phyloP scores from a whole-genome alignment of 129 eudicot species.

The Pittosporum tobira region DNA sequence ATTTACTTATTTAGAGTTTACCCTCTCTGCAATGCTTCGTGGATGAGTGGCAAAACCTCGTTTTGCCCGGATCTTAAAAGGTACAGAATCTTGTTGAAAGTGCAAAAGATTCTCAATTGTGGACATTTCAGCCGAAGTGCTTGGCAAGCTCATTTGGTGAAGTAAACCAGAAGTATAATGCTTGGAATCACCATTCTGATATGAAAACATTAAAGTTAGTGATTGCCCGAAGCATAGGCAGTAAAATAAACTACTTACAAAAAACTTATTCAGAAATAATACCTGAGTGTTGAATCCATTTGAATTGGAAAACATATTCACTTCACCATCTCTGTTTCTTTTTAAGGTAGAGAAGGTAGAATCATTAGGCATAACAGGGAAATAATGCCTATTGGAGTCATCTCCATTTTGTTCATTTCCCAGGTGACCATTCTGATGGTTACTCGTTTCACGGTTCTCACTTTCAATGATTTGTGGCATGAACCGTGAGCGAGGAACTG shows the following conservation, averaged over 20 bases:
- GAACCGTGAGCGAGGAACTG: slow-evolving; percentile 9
- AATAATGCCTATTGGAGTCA: background rate
- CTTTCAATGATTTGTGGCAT: slow-evolving; percentile 2
- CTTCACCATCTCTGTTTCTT: slow-evolving; percentile 7
- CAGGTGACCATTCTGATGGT: slow-evolving; percentile 1
- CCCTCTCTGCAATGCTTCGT: slow-evolving; percentile 96
- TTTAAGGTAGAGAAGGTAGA: background rate
- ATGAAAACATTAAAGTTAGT: background rate
- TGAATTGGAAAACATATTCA: background rate
- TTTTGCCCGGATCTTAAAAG: slow-evolving; percentile 75
- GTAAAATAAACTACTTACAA: background rate
- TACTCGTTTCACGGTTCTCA: background rate
- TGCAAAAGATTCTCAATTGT: slow-evolving; percentile 52
- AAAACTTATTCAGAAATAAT: background rate
- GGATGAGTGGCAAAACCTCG: slow-evolving; percentile 98
- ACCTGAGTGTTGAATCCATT: slow-evolving; percentile 9
- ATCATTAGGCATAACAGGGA: background rate
- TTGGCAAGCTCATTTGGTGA: slow-evolving; percentile 87
- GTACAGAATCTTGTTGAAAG: slow-evolving; percentile 62
- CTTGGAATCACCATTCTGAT: slow-evolving; percentile 47
- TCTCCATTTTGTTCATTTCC: no score
- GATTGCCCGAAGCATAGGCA: background rate
- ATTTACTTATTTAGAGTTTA: slow-evolving; percentile 15
- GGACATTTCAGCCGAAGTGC: slow-evolving; percentile 48
- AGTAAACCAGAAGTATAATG: slow-evolving; percentile 37